Evolutionary conservation across 495 filamentous ascomycete genomes (phyloP), one percentile per base, ranked within the genome.

Genomic region (Neurospora hispaniola): DNA sequence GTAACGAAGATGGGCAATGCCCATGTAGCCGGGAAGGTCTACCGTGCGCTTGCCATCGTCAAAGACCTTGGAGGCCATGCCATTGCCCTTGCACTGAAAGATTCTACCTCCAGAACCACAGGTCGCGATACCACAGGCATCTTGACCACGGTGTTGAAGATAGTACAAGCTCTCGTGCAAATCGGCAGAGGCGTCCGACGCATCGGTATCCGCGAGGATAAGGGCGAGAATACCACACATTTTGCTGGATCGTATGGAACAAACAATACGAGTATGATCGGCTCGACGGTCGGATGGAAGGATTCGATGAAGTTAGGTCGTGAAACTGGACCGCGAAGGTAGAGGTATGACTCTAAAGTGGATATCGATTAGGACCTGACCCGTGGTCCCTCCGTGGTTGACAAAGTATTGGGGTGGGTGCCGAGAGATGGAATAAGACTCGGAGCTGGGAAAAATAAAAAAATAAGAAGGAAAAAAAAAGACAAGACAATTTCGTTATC

Each of bases 171-270:
- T 91, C 81, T 97, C 94, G 84, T 97, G 94, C 42, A 97, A 86
- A 78, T 96, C 92, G 73, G 90, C 87, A 40, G 81, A 78, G 70
- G 74, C 74, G 69, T 79, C 75, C 77, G 80, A 71, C 38, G 73
- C 71, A 71, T 82, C 82, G 73, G 78, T 76, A 75, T 93, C 88
- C 72, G 90, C 92, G 69, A 93, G 89, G 74, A 97, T 93, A 71
- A 95, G 84, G 72, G 87, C 94, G 71, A 94, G 87, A 73, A 97
- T 93, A 74, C 94, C 94, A 82, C 93, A 97, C 94, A 97, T 97
- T 23, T 78, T 86, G 74, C 43, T 69, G 39, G 69, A 66, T 66
- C 27, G 54, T 35, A 66, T 66, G 54, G 12, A 3, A 10, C 54
- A 66, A 66, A 66, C 27, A 18, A 66, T 66, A 66, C 54, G 54